Conservation (phyloP, 495 filamentous ascomycete species). For the Penicillium taxi region DNA sequence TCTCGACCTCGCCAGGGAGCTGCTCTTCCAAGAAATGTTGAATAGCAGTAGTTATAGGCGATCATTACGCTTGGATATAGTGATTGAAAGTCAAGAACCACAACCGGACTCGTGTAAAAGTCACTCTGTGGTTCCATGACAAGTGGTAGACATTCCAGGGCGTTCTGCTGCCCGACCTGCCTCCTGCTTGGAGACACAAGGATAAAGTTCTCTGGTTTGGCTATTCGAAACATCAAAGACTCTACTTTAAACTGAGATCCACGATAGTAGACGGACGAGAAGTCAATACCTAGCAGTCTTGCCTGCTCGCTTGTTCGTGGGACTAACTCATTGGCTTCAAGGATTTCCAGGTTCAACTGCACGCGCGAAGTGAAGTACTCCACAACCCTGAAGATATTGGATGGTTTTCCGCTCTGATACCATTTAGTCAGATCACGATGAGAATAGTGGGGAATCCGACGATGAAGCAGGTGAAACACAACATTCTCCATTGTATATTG, state of each 20-base stretch:
- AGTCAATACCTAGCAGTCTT: slow-evolving; percentile 86
- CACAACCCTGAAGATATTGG: slow-evolving; percentile 65
- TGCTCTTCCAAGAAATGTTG: slow-evolving; percentile 84
- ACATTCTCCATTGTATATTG: slow-evolving; percentile 98
- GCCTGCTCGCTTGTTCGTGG: slow-evolving; percentile 91
- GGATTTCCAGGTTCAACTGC: slow-evolving; percentile 78
- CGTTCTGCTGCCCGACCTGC: slow-evolving; percentile 91
- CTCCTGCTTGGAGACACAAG: slow-evolving; percentile 81
- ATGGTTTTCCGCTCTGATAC: slow-evolving; percentile 60
- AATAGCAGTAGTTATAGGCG: slow-evolving; percentile 99
- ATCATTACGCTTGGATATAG: slow-evolving; percentile 98
- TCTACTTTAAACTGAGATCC: slow-evolving; percentile 98
- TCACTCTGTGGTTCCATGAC: slow-evolving; percentile 97
- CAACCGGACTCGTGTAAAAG: slow-evolving; percentile 81
- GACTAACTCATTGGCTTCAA: slow-evolving; percentile 85
- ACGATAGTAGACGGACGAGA: slow-evolving; percentile 86
- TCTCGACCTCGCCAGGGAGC: slow-evolving; percentile 78
- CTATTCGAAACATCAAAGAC: slow-evolving; percentile 96
- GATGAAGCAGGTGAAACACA: slow-evolving; percentile 82
- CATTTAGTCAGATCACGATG: slow-evolving; percentile 71
- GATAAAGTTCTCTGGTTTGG: slow-evolving; percentile 92
- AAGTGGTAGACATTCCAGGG: slow-evolving; percentile 85
- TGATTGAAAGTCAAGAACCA: slow-evolving; percentile 94
- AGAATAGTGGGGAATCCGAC: slow-evolving; percentile 84
- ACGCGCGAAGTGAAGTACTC: slow-evolving; percentile 72